Base-by-base conservation (phyloP, 495 filamentous ascomycete genomes). In the Hypoxylon trugodes region DNA sequence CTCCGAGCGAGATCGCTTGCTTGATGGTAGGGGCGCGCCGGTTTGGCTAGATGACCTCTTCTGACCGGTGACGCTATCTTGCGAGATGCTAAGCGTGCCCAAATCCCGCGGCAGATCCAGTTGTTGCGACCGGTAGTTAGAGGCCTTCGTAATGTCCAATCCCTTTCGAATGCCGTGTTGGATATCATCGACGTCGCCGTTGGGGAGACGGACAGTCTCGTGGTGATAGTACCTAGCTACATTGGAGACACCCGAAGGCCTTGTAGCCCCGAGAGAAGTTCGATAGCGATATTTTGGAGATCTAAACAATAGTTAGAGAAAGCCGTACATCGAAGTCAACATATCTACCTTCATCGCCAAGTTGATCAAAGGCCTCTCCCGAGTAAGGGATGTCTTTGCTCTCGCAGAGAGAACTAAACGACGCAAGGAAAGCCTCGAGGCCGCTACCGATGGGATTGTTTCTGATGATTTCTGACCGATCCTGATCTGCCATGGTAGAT, bases 171-270 rank as follows among this genome's bases (percentile, higher is more conserved):
- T 18, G 6, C 21, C 21, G 45, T 42, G 54, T 55, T 53, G 61
- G 46, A 79, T 59, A 40, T 80, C 67, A 50, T 81, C 77, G 30
- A 60, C 68, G 18, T 42, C 52, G 10, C 65, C 67, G 51, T 57
- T n/a, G n/a, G n/a, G 41, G 5, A 80, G 61, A 10, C 56, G 48
- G 26, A 81, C 74, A 10, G 79, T 81, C 59, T 79, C 69, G 59
- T 81, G 70, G 59, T 80, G 57, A 64, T 81, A 79, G 56, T 81
- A 74, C 55, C 76, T 50, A 26, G 74, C 73, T 19, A 81, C 66
- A 35, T 79, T 76, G 10, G 55, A 61, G 71, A 12, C 7, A 60
- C 65, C 2, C 37, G 73, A 53, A 76, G 69, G 46, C 0, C 50
- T 54, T 70, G 66, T 6, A 75, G 30, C 13, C 70, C 56, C 6